Conservation (phyloP, 2,329 filamentous ascomycete species). For the Talaromyces sp. region DNA sequence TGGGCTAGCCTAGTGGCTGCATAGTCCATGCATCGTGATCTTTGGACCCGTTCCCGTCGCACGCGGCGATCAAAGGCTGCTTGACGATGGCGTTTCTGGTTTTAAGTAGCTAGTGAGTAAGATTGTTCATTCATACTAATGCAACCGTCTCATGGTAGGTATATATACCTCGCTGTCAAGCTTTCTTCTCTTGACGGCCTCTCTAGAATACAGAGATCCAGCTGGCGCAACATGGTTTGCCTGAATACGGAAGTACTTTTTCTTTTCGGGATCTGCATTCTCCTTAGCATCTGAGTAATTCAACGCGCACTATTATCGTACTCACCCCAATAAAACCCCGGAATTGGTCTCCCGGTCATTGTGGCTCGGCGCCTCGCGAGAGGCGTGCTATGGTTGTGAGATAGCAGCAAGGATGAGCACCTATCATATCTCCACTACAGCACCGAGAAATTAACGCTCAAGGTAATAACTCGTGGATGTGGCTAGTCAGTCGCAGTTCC, state of each 20-base stretch:
- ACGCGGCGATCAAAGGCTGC: constrained; percentile 24
- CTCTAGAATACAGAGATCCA: constrained; percentile 51
- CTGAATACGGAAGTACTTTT: constrained; percentile 65
- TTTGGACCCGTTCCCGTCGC: constrained; percentile 31
- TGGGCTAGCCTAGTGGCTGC: constrained; percentile 26
- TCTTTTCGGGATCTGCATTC: constrained; percentile 46
- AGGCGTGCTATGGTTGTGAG: not conserved
- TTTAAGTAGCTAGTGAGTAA: not conserved
- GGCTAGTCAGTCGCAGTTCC: not conserved
- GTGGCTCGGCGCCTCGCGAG: not conserved
- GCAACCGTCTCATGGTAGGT: not conserved
- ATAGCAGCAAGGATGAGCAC: not conserved
- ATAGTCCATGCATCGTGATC: constrained; percentile 24
- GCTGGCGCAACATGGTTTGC: constrained; percentile 47
- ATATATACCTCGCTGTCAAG: constrained; percentile 37
- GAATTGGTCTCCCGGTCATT: constrained; percentile 15
- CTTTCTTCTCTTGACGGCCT: constrained; percentile 55
- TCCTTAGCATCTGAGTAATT: not conserved
- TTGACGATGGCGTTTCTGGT: constrained; percentile 27
- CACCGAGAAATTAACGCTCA: not conserved
- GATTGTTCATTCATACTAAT: not conserved
- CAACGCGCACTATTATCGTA: not conserved
- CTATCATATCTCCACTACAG: not conserved
- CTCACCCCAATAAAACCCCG: constrained; percentile 17
- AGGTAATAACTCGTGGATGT: not conserved